Evolutionary conservation across 1,284 basidiomycete genomes (phyloP).

Genomic region (Austroboletus novae-zelandiae): DNA sequence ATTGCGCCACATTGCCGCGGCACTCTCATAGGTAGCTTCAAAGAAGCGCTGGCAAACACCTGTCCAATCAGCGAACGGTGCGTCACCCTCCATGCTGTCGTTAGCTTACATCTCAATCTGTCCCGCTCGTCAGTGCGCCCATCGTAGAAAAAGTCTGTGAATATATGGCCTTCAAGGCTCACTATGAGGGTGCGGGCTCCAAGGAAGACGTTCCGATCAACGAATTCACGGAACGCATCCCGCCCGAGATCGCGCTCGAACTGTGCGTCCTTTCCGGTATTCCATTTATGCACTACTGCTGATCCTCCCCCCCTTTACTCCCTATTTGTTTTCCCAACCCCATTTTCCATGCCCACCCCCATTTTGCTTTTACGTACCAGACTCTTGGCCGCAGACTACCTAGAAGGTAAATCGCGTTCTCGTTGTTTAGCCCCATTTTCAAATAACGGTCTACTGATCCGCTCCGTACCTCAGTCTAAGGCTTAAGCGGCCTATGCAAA

Average conservation of each 20-base stretch:
- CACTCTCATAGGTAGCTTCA: constrained; percentile 42
- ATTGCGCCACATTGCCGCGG: constrained; percentile 10
- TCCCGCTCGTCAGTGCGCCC: constrained; percentile 48
- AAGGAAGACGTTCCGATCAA: constrained; percentile 69
- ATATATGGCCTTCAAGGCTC: constrained; percentile 76
- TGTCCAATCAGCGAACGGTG: constrained; percentile 50
- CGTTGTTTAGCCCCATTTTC: constrained; percentile 7
- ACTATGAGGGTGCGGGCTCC: constrained; percentile 55
- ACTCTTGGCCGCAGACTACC: constrained; percentile 70
- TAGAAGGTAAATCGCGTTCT: constrained; percentile 50
- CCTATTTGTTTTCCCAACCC: constrained; percentile 39
- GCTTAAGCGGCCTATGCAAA: neutral
- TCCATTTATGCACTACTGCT: constrained; percentile 1
- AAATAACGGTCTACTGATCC: constrained; percentile 19
- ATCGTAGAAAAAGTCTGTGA: constrained; percentile 82
- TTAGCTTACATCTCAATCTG: constrained; percentile 5
- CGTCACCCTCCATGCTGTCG: constrained; percentile 4
- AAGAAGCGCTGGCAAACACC: constrained; percentile 48
- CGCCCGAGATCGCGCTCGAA: constrained; percentile 79
- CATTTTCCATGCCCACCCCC: constrained; percentile 8
- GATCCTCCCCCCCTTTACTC: constrained; percentile 9
- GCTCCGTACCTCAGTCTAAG: constrained; percentile 17
- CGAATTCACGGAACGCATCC: constrained; percentile 75
- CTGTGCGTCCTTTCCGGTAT: constrained; percentile 51
- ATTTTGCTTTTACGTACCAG: constrained; percentile 35